Percentiles rank a stretch among this genome's conserved stretches.
Evolutionary conservation across 2,329 filamentous ascomycete genomes (phyloP).

Genomic region (Alternaria panax): DNA sequence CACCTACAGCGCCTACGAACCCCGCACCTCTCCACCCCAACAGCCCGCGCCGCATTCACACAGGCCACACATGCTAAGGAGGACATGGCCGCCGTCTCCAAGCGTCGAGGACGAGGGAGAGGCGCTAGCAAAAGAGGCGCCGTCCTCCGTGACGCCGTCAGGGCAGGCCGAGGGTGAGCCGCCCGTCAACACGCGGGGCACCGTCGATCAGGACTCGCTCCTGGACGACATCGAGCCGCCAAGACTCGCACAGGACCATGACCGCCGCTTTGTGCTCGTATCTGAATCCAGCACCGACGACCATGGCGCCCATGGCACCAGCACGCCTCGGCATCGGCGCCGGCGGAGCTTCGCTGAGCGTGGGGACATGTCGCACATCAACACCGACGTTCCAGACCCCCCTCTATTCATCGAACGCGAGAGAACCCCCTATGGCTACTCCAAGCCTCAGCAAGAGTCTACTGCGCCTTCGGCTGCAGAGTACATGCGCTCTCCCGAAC

Average conservation of each 20-base stretch:
- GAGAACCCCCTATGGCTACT: conserved; percentile 57
- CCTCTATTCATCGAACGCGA: conserved; percentile 52
- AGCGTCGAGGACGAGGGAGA: conserved; percentile 73
- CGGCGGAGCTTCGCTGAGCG: conserved; percentile 47
- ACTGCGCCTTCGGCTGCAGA: conserved; percentile 49
- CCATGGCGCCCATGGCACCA: conserved; percentile 5
- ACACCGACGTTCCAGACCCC: conserved; percentile 48
- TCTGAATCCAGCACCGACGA: conserved; percentile 36
- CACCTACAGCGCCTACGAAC: conserved; percentile 36
- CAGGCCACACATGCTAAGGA: conserved; percentile 27
- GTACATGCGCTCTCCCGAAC: conserved; percentile 58
- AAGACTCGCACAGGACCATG: conserved; percentile 53
- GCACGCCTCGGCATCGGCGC: conserved; percentile 22
- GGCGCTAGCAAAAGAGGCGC: conserved; percentile 68
- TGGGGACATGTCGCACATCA: conserved; percentile 43
- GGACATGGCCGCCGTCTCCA: conserved; percentile 65
- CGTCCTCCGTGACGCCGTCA: conserved; percentile 39
- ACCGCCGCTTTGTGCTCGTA: conserved; percentile 71
- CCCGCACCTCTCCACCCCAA: conserved; percentile 37
- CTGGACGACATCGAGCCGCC: conserved; percentile 65
- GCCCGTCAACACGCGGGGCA: conserved; percentile 69
- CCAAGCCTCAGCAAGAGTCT: conserved; percentile 46
- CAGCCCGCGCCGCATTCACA: conserved; percentile 26
- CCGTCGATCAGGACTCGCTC: conserved; percentile 72
- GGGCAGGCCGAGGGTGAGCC: conserved; percentile 55